These are phyloP conservation scores for Sphaerulina musiva DNA, from an alignment of 2,329 filamentous ascomycete genomes.

Conservation along the genomic window DNA sequence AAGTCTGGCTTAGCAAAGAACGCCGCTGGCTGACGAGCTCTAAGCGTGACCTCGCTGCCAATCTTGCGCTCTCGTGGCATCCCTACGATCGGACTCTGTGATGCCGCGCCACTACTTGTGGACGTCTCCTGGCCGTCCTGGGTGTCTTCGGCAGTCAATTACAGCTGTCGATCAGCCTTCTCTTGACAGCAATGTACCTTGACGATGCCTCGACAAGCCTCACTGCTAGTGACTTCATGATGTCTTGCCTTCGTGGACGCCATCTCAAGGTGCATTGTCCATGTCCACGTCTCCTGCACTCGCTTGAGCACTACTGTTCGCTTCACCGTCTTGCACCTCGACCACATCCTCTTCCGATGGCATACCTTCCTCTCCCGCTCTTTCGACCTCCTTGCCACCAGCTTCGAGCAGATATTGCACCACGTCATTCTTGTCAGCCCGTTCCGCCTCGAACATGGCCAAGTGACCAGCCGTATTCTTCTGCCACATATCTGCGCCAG, in stretches of 20 bases:
- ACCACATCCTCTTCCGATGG: conserved; percentile 20
- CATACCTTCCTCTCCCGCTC: conserved; percentile 17
- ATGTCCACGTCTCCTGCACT: conserved; percentile 12
- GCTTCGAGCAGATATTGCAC: conserved; percentile 44
- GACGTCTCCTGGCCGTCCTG: no score
- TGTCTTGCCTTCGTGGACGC: background rate
- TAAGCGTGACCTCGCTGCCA: no score
- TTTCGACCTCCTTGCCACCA: conserved; percentile 37
- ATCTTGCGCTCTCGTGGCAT: no score
- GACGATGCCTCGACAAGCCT: no score
- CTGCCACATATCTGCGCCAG: conserved; percentile 69
- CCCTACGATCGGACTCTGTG: no score
- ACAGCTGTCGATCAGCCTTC: no score
- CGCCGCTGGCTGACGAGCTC: no score
- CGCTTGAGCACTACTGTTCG: conserved; percentile 13
- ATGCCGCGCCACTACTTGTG: no score
- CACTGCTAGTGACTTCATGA: no score
- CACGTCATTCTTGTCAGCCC: conserved; percentile 45
- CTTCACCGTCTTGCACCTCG: conserved; percentile 19
- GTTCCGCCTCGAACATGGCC: conserved; percentile 46
- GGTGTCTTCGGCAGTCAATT: no score
- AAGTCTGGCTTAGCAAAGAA: no score
- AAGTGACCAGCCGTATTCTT: conserved; percentile 78
- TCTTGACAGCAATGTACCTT: no score
- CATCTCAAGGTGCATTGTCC: conserved; percentile 3